Conservation (phyloP, 2,329 filamentous ascomycete species). For the Ceratocystis diversiconidia region DNA sequence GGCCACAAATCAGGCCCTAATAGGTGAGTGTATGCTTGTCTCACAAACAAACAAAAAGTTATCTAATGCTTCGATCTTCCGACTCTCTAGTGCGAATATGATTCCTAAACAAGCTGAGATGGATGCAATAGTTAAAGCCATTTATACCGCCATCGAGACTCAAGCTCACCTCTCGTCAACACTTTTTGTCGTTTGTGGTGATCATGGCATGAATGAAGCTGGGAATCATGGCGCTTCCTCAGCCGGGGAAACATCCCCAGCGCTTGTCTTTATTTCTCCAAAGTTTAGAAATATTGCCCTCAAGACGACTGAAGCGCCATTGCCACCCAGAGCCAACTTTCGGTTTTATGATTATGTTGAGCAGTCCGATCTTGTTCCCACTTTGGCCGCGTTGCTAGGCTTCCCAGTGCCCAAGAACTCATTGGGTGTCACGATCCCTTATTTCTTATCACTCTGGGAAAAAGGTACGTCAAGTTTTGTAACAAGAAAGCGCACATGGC, state of each 20-base stretch:
- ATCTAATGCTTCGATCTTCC: neutral
- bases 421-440: slow-evolving; percentile 67
- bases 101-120: slow-evolving; percentile 85
- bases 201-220: slow-evolving; percentile 99
- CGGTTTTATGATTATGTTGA: slow-evolving; percentile 76
- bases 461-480: slow-evolving; percentile 32
- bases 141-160: slow-evolving; percentile 62
- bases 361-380: slow-evolving; percentile 87
- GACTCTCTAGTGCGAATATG: slow-evolving; percentile 60
- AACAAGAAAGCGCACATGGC: neutral
- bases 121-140: slow-evolving; percentile 63
- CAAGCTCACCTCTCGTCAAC: slow-evolving; percentile 60
- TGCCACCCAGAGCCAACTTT: slow-evolving; percentile 52
- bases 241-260: slow-evolving; percentile 84
- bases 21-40: slow-evolving; percentile 38
- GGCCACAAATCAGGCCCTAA: slow-evolving; percentile 87
- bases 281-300: slow-evolving; percentile 49
- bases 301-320: slow-evolving; percentile 34
- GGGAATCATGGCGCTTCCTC: slow-evolving; percentile 94
- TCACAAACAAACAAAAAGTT: neutral
- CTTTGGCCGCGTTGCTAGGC: slow-evolving; percentile 70
- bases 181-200: slow-evolving; percentile 73
- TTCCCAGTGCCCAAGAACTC: slow-evolving; percentile 85
- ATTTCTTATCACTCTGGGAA: slow-evolving; percentile 67
- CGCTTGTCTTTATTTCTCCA: slow-evolving; percentile 79